phyloP scores from a whole-genome alignment of 31 red algal genomes.

The Asparagopsis taxiformis region DNA sequence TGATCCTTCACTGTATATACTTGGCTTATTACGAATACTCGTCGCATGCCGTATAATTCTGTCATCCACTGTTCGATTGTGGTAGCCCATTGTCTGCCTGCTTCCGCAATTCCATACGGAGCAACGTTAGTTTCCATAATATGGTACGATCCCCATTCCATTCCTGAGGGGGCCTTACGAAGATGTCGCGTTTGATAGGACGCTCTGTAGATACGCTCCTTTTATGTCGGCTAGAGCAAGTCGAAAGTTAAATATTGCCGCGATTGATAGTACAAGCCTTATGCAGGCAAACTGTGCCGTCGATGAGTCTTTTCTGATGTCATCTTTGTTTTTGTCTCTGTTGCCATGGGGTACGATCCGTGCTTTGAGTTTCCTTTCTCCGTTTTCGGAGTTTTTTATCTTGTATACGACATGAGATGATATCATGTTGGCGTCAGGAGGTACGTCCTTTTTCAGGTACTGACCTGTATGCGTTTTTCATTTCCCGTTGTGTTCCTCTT shows the following conservation, averaged over 20 bases:
- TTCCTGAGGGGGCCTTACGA: conserved; percentile 28
- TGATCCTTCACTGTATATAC: conserved; percentile 13
- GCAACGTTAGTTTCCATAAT: conserved; percentile 40
- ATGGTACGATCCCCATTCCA: conserved; percentile 21
- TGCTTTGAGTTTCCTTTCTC: conserved; percentile 21
- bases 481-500: not conserved
- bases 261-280: conserved; percentile 3
- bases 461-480: conserved; percentile 15
- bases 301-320: conserved; percentile 36
- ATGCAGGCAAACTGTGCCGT: conserved; percentile 43
- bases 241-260: conserved; percentile 22
- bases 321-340: conserved; percentile 41
- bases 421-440: conserved; percentile 24
- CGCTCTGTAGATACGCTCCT: conserved; percentile 31
- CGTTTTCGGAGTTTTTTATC: conserved; percentile 24
- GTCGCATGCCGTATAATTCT: not conserved
- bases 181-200: conserved; percentile 22
- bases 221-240: conserved; percentile 33
- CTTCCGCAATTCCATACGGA: conserved; percentile 44
- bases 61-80: conserved; percentile 46
- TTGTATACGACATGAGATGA: conserved; percentile 29
- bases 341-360: conserved; percentile 45
- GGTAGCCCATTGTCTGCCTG: conserved; percentile 39
- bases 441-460: conserved; percentile 6
- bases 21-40: conserved; percentile 4